A percentile compares a stretch with the other conserved stretches of the same genome.
phyloP scores from a whole-genome alignment of 164 flowering plant genomes.

The Aristolochia contorta region DNA sequence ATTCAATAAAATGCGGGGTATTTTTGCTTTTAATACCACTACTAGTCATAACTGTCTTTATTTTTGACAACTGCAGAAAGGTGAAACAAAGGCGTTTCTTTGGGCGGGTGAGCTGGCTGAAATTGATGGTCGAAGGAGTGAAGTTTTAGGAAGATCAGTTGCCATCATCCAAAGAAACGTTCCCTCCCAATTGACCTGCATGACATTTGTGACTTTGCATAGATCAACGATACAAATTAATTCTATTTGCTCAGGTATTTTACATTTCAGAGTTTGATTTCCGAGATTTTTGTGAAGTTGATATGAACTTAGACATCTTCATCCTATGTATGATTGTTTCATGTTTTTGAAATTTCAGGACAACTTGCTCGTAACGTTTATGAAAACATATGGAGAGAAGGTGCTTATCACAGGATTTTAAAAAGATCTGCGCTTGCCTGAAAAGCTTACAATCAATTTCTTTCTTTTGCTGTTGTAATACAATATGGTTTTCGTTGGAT shows the following conservation, averaged over 20 bases:
- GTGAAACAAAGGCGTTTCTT: constrained; percentile 92
- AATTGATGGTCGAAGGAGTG: constrained; percentile 74
- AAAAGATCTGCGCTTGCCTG: constrained; percentile 58
- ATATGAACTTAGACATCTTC: too few relatives aligned
- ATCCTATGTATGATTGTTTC: too few relatives aligned
- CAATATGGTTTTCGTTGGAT: constrained; percentile 88
- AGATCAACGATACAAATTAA: constrained; percentile 53
- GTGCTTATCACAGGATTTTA: constrained; percentile 66
- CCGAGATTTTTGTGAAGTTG: too few relatives aligned
- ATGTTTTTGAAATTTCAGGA: constrained; percentile 37
- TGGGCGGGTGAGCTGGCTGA: constrained; percentile 99
- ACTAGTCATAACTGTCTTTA: background rate
- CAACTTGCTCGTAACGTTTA: constrained; percentile 60
- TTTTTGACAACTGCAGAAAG: constrained; percentile 56
- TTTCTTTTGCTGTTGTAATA: constrained; percentile 50
- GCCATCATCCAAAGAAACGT: constrained; percentile 85
- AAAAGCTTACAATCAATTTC: constrained; percentile 46
- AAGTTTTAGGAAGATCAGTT: constrained; percentile 85
- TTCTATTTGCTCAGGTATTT: constrained; percentile 84
- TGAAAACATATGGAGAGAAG: constrained; percentile 66
- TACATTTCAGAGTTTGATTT: background rate
- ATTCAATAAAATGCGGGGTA: background rate
- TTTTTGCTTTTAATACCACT: background rate
- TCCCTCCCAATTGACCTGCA: constrained; percentile 68
- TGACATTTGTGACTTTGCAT: constrained; percentile 44